Conservation (phyloP, 2,329 filamentous ascomycete species). For the Tympanopsis confertula region DNA sequence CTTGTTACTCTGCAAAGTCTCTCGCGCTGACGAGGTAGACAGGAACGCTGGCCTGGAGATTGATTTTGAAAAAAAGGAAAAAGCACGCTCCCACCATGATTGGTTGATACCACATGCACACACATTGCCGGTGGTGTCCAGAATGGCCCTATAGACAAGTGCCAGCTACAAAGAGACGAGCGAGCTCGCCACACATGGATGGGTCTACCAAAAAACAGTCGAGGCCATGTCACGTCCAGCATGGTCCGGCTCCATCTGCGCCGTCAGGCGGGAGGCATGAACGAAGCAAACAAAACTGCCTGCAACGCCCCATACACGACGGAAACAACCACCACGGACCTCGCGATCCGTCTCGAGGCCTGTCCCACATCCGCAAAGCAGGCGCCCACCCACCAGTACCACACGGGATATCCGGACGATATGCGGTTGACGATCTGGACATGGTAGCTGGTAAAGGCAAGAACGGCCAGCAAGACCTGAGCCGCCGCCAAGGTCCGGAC, state of each 20-base stretch:
- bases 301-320: conserved; percentile 76
- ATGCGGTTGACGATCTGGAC: conserved; percentile 88
- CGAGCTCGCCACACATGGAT: too few relatives aligned
- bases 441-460: conserved; percentile 74
- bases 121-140: too few relatives aligned
- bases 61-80: too few relatives aligned
- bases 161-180: too few relatives aligned
- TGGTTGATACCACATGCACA: too few relatives aligned
- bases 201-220: too few relatives aligned
- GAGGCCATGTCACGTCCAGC: not conserved
- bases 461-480: conserved; percentile 59
- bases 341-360: conserved; percentile 10
- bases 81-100: too few relatives aligned
- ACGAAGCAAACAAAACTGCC: conserved; percentile 73
- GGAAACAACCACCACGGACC: conserved; percentile 50
- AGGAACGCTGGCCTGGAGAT: too few relatives aligned
- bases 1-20: too few relatives aligned
- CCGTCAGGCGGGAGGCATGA: conserved; percentile 74
- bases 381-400: conserved; percentile 71
- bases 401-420: conserved; percentile 76
- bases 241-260: not conserved
- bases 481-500: conserved; percentile 51
- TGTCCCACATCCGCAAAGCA: conserved; percentile 21
- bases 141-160: too few relatives aligned
- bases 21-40: too few relatives aligned